Conservation (phyloP, 352 stramenopile genomes). For the Phytophthora citrophthora region DNA sequence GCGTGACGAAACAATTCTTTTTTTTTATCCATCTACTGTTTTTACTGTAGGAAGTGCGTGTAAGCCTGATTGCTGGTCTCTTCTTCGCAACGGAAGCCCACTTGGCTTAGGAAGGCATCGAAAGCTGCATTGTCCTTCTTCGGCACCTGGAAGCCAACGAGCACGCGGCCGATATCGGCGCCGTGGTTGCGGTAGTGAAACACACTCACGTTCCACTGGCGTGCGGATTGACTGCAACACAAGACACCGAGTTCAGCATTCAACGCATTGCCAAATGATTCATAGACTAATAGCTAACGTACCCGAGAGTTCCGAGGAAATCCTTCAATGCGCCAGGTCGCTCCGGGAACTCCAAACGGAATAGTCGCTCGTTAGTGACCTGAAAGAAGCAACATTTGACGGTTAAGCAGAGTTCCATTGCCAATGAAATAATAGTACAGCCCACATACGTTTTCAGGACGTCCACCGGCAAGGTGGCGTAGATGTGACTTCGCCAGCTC, state of each 20-base stretch:
- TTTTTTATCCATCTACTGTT: conserved; percentile 17
- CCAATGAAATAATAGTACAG: background rate
- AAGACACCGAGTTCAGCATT: background rate
- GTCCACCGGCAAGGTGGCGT: conserved; percentile 95
- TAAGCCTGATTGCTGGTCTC: conserved; percentile 88
- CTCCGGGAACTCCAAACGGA: conserved; percentile 97
- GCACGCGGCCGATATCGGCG: conserved; percentile 96
- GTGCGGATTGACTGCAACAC: conserved; percentile 39
- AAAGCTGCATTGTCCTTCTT: conserved; percentile 62
- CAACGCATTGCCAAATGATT: background rate
- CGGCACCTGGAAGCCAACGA: conserved; percentile 96
- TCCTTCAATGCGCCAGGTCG: conserved; percentile 90
- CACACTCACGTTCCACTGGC: conserved; percentile 97
- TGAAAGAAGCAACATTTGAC: conserved; percentile 7
- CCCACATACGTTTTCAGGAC: conserved; percentile 66
- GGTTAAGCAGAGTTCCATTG: conserved; percentile 7
- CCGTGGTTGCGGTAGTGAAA: conserved; percentile 99
- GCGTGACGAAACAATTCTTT: background rate
- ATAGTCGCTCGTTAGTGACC: conserved; percentile 94
- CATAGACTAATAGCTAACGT: conserved; percentile 12
- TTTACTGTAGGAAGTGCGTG: conserved; percentile 80
- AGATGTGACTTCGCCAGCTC: conserved; percentile 97
- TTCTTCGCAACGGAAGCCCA: conserved; percentile 84
- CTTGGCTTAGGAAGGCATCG: conserved; percentile 60
- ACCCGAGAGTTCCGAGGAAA: conserved; percentile 92